These are phyloP conservation scores for Cyclostephanos tholiformis DNA, from an alignment of 108 stramenopile species.

Conservation along the genomic window DNA sequence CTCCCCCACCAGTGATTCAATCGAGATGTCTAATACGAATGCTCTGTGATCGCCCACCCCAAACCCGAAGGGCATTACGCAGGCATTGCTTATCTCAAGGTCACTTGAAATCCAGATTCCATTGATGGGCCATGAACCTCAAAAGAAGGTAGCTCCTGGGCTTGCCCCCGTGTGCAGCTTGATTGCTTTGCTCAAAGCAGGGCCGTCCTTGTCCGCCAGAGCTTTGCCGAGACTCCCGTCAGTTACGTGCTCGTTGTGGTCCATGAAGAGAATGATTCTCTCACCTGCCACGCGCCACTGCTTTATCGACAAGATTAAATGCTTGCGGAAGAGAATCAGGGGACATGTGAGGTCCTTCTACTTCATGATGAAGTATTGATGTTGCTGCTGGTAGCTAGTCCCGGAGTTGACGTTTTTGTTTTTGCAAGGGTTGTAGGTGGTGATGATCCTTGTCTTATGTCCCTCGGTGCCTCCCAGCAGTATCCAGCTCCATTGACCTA, in stretches of 20 bases:
- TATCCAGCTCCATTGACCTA: background rate
- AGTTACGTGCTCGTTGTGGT: slow-evolving; percentile 7
- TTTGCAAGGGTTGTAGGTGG: slow-evolving; percentile 1
- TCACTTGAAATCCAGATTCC: background rate
- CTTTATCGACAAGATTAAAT: background rate
- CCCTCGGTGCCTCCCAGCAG: background rate
- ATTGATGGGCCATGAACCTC: background rate
- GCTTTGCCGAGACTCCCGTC: background rate
- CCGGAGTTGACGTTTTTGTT: background rate
- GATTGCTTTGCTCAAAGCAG: slow-evolving; percentile 1
- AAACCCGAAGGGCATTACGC: background rate
- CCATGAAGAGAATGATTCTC: slow-evolving; percentile 4
- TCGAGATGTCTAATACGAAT: background rate
- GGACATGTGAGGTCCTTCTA: background rate
- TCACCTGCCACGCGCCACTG: background rate
- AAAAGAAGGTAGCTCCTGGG: slow-evolving; percentile 8
- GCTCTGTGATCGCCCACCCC: slow-evolving; percentile 13
- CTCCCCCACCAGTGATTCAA: background rate
- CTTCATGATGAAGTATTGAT: background rate
- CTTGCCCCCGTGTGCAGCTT: background rate
- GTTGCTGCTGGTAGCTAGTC: background rate
- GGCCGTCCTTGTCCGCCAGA: background rate
- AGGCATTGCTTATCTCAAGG: background rate
- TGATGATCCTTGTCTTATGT: background rate
- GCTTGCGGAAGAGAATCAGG: background rate